Percentiles rank a stretch among this genome's conserved stretches.
Conservation (phyloP, 2,329 filamentous ascomycete species). For the Botrytis squamosa region DNA sequence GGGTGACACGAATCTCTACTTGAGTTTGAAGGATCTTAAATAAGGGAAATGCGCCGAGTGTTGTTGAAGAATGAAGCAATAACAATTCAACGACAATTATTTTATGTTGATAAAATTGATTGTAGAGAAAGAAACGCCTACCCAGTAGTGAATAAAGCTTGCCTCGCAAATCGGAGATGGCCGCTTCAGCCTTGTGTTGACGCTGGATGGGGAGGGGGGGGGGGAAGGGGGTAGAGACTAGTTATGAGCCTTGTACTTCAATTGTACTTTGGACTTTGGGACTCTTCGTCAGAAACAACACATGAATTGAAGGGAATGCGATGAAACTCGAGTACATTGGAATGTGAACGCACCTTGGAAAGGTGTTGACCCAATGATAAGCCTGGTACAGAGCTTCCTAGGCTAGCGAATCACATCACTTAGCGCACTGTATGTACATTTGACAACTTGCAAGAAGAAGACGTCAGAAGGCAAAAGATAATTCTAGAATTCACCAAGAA, state of each 20-base stretch:
- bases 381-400: neutral
- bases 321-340: neutral
- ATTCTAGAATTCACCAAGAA: conserved; percentile 7
- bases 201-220: neutral
- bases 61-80: neutral
- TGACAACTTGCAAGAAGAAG: conserved; percentile 22
- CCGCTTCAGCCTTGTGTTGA: conserved; percentile 27
- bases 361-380: neutral
- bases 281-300: too few species aligned
- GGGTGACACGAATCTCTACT: neutral
- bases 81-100: neutral
- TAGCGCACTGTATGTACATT: conserved; percentile 33
- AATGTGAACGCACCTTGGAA: neutral
- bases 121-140: neutral
- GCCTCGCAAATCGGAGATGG: conserved; percentile 28
- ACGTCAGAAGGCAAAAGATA: conserved; percentile 24
- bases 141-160: neutral
- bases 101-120: neutral
- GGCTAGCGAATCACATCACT: conserved; percentile 20
- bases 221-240: too few species aligned
- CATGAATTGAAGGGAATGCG: neutral
- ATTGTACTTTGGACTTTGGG: neutral
- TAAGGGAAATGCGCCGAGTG: neutral
- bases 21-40: neutral
- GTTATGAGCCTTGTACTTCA: neutral